Evolutionary conservation across 345 rosid genomes (phyloP).

Genomic region (Eucalyptus erythrocorys): DNA sequence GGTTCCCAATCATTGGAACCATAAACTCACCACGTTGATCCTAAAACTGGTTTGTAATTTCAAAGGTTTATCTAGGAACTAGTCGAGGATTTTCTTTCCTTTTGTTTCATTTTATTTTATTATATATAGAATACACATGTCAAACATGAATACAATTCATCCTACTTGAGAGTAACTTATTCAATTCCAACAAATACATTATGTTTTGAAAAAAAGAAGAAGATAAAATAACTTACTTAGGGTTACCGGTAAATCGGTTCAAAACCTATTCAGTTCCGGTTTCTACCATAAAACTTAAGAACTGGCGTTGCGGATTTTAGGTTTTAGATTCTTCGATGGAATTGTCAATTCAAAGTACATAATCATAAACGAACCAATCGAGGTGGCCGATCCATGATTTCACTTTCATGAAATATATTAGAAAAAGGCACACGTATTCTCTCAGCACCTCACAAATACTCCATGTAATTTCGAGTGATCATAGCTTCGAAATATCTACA

Average conservation of each 20-base stretch:
- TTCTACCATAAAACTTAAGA: not conserved
- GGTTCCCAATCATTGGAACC: not conserved
- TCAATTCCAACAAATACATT: not conserved
- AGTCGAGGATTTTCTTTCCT: not conserved
- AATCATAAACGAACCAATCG: not conserved
- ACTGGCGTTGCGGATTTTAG: accelerated
- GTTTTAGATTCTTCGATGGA: accelerated
- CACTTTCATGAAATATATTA: not conserved
- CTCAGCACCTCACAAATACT: not conserved
- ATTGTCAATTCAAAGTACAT: not conserved
- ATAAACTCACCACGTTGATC: not conserved
- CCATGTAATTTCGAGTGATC: not conserved
- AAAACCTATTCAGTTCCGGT: accelerated
- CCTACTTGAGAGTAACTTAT: not conserved
- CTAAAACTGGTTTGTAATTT: not conserved
- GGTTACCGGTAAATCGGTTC: accelerated
- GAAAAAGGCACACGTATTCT: not conserved
- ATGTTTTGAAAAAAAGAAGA: not conserved
- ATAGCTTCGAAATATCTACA: not conserved
- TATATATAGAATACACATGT: not conserved
- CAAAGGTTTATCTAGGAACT: not conserved
- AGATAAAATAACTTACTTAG: not conserved
- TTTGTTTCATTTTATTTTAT: not conserved
- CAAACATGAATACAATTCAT: not conserved
- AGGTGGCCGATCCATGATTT: accelerated